Evolutionary conservation across 23 red algal species (phyloP).

Genomic region (Cyanidiococcus yangmingshanensis): DNA sequence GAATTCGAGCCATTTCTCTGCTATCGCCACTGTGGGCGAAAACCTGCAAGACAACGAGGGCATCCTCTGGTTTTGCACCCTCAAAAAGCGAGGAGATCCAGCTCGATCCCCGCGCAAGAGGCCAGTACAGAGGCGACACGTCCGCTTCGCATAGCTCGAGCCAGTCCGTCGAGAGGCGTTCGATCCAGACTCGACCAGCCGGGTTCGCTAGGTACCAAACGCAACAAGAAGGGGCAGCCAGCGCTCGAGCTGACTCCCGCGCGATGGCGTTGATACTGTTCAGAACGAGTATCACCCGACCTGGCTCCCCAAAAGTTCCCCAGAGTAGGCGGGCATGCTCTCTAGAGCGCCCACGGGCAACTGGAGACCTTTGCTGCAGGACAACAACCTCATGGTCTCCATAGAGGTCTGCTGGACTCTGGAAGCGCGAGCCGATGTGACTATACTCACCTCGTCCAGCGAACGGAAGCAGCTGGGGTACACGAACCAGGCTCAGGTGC

Average conservation of each 20-base stretch:
- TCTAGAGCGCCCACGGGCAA: neutral
- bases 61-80: neutral
- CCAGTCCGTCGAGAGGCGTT: neutral
- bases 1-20: neutral
- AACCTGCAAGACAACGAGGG: neutral
- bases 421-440: neutral
- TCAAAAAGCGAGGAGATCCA: neutral
- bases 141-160: neutral
- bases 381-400: neutral
- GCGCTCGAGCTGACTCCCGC: neutral
- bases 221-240: neutral
- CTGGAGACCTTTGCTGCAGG: neutral
- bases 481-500: neutral
- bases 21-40: neutral
- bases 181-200: neutral
- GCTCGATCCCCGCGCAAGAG: neutral
- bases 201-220: neutral
- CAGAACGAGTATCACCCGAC: neutral
- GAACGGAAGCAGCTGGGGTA: neutral
- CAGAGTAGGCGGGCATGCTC: neutral
- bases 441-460: neutral
- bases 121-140: neutral
- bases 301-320: neutral
- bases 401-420: neutral
- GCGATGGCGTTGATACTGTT: neutral